phyloP scores from a whole-genome alignment of 768 basidiomycete species.

The Boletus subcaerulescens region DNA sequence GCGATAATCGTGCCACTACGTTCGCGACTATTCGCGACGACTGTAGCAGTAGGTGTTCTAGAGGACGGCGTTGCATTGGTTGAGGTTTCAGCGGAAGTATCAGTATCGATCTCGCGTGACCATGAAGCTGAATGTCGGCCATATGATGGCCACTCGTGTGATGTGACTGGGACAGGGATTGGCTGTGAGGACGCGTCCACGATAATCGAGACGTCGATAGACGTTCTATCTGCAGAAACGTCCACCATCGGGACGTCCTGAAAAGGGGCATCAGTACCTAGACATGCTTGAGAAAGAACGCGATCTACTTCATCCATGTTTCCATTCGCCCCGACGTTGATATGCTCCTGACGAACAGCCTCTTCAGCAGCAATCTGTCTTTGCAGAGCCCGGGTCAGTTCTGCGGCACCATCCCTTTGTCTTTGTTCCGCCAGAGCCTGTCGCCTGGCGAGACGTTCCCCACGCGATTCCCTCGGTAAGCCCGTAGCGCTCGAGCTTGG shows the following conservation, averaged over 20 bases:
- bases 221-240: conserved; percentile 11
- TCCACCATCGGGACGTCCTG: conserved; percentile 37
- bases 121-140: conserved; percentile 20
- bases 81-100: conserved; percentile 62
- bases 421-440: conserved; percentile 54
- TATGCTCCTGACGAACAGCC: conserved; percentile 18
- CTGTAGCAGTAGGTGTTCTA: conserved; percentile 59
- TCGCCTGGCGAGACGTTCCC: conserved; percentile 64
- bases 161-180: conserved; percentile 17
- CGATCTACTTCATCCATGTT: conserved; percentile 26
- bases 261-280: conserved; percentile 10
- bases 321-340: conserved; percentile 3
- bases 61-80: conserved; percentile 58
- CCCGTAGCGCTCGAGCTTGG: conserved; percentile 77
- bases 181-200: conserved; percentile 20
- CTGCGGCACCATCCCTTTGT: conserved; percentile 52
- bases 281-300: background rate
- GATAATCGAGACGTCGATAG: conserved; percentile 23
- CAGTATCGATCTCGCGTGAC: conserved; percentile 50
- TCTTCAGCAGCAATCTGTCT: conserved; percentile 42
- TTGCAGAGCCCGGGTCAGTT: conserved; percentile 56
- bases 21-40: conserved; percentile 58
- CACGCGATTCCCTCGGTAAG: conserved; percentile 68
- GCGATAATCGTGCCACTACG: conserved; percentile 76
- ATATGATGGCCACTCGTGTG: conserved; percentile 17